phyloP scores from a whole-genome alignment of 2,329 filamentous ascomycete genomes.

The Ophiosphaerella herpotricha region DNA sequence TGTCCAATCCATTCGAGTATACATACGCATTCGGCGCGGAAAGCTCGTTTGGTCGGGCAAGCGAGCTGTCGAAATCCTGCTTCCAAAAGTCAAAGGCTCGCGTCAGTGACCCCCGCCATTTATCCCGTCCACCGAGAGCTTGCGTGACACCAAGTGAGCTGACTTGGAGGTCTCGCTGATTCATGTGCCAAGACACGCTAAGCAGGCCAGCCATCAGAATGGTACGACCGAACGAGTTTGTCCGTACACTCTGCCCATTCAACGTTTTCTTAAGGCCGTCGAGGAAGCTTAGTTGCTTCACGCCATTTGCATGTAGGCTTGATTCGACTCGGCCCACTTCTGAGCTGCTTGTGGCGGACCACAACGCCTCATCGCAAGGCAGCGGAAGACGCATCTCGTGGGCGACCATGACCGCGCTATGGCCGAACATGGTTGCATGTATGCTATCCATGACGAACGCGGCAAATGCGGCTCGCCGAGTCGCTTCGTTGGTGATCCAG shows the following conservation, averaged over 20 bases:
- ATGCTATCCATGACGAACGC: constrained; percentile 95
- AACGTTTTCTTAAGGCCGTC: constrained; percentile 90
- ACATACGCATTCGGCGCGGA: constrained; percentile 34
- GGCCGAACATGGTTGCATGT: constrained; percentile 97
- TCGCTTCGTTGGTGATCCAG: constrained; percentile 95
- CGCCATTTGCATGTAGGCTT: constrained; percentile 76
- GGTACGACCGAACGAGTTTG: constrained; percentile 90
- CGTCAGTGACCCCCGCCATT: constrained; percentile 85
- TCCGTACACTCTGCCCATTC: constrained; percentile 81
- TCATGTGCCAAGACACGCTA: constrained; percentile 97
- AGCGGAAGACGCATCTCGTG: constrained; percentile 91
- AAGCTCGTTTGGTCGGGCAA: constrained; percentile 60
- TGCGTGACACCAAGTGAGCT: constrained; percentile 81
- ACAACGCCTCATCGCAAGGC: constrained; percentile 89
- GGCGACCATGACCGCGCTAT: constrained; percentile 94
- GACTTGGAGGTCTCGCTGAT: constrained; percentile 91
- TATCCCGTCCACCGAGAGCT: constrained; percentile 82
- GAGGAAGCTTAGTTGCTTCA: constrained; percentile 84
- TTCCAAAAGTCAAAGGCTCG: constrained; percentile 94
- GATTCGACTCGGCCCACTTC: constrained; percentile 86
- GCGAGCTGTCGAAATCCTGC: constrained; percentile 81
- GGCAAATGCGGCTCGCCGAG: constrained; percentile 84
- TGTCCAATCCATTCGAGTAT: constrained; percentile 47
- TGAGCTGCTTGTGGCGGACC: constrained; percentile 84
- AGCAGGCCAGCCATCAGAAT: constrained; percentile 93